Conservation (phyloP, 2,329 filamentous ascomycete genomes). For the Colletotrichum aenigma region DNA sequence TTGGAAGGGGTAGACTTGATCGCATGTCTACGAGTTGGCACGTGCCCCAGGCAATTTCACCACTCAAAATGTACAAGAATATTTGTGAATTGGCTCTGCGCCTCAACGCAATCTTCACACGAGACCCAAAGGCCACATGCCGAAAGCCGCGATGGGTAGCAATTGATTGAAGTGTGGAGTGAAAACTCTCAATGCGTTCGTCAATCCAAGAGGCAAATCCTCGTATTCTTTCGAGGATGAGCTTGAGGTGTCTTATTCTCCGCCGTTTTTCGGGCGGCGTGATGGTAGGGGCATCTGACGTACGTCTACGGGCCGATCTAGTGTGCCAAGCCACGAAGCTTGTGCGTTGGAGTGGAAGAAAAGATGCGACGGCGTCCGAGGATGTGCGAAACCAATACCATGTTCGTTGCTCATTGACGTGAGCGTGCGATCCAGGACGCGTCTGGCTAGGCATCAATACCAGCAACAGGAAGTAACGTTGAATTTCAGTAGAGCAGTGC, state of each 20-base stretch:
- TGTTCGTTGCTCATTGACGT: background rate
- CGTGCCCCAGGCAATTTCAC: background rate
- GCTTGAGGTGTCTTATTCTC: background rate
- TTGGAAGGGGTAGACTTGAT: background rate
- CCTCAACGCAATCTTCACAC: rapidly evolving
- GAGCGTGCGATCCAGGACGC: background rate
- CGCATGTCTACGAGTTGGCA: background rate
- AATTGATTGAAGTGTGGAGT: background rate
- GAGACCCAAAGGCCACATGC: background rate
- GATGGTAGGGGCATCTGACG: background rate
- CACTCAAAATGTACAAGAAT: background rate
- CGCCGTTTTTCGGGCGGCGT: background rate
- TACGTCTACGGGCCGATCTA: background rate
- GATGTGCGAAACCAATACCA: background rate
- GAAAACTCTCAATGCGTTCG: background rate
- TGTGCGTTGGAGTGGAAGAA: background rate
- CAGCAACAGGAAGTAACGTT: background rate
- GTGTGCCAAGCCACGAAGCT: background rate
- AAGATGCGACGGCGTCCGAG: background rate
- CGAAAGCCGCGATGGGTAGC: background rate
- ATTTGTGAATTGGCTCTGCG: background rate
- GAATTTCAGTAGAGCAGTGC: background rate
- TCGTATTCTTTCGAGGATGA: background rate
- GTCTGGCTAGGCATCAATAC: background rate
- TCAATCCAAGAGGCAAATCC: background rate